Evolutionary conservation across 768 basidiomycete species (phyloP).

Genomic region (Rhizopogon vinicolor): DNA sequence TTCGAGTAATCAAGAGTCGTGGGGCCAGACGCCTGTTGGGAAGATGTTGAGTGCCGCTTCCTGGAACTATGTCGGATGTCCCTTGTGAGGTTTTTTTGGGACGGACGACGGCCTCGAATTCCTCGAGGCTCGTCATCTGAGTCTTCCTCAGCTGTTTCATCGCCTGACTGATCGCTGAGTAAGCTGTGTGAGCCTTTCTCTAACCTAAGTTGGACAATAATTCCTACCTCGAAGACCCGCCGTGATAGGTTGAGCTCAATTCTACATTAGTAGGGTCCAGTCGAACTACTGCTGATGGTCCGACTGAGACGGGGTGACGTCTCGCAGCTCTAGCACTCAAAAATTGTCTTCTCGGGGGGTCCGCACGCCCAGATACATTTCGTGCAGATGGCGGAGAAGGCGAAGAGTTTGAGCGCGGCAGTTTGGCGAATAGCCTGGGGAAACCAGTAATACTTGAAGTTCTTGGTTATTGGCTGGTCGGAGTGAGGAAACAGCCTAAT

Average conservation of each 20-base stretch:
- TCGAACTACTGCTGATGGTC: conserved; percentile 10
- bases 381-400: conserved; percentile 66
- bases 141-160: conserved; percentile 52
- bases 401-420: conserved; percentile 77
- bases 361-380: conserved; percentile 47
- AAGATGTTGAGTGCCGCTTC: conserved; percentile 23
- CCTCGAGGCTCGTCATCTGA: conserved; percentile 45
- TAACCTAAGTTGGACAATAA: background rate
- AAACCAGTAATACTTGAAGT: background rate
- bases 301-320: conserved; percentile 22
- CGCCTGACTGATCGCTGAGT: conserved; percentile 43
- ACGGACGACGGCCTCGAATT: conserved; percentile 40
- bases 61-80: conserved; percentile 20
- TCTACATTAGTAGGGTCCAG: conserved; percentile 39
- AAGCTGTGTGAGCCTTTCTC: conserved; percentile 15
- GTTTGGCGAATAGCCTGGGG: conserved; percentile 36
- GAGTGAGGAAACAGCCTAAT: background rate
- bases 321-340: conserved; percentile 23
- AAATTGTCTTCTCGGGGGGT: conserved; percentile 36
- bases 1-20: conserved; percentile 17
- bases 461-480: background rate
- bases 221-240: conserved; percentile 72
- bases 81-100: conserved; percentile 25
- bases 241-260: conserved; percentile 86
- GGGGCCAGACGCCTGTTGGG: conserved; percentile 20